Base-by-base conservation (phyloP, 768 basidiomycete genomes). In the Dendrothele bispora region DNA sequence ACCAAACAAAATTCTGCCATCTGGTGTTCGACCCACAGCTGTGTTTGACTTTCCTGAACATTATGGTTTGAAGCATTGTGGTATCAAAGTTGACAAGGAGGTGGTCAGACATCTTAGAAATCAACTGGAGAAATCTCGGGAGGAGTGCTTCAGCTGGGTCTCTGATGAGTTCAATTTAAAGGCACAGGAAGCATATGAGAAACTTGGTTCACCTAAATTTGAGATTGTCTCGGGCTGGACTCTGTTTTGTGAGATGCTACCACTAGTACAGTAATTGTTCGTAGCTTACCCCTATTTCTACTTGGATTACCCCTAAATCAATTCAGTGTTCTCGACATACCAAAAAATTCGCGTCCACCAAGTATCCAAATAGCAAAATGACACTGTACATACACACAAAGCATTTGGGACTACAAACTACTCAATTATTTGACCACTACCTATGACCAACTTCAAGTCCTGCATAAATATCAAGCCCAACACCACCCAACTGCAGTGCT, bases 141-240 rank as follows among this genome's bases (percentile, higher is more conserved):
- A 43, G 22, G 50, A 55, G 28, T 55, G 54, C 38, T 51, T 52
- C 11, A 22, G 29, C 2, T 55, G 45, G 45, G 53, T 55, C 4
- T 20, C 44, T 18, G 49, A 38, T 22, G 46, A 54, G 20, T 54
- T 54, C 43, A 36, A 46, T 8, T n/a, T 20, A 2, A 22, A n/a
- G 18, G 53, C 53, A 15, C 15, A 20, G 8, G 41, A n/a, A 24
- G 50, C 40, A 4, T 51, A 54, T 39, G 27, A 46, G 21, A 14
- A 45, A 27, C 28, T 53, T 21, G 52, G 48, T 7, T 20, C 24
- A 8, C 53, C 53, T 3, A 29, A 36, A 25, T 21, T 54, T 6
- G 22, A 27, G 15, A 26, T 50, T 12, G 22, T 22, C 7, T 24
- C 44, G 14, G 53, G 53, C 3, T 50, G 53, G 53, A 46, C 43